Evolutionary conservation across 257 asterid species (phyloP), one percentile per base, ranked within the genome.

Genomic region (Penstemon eatonii): DNA sequence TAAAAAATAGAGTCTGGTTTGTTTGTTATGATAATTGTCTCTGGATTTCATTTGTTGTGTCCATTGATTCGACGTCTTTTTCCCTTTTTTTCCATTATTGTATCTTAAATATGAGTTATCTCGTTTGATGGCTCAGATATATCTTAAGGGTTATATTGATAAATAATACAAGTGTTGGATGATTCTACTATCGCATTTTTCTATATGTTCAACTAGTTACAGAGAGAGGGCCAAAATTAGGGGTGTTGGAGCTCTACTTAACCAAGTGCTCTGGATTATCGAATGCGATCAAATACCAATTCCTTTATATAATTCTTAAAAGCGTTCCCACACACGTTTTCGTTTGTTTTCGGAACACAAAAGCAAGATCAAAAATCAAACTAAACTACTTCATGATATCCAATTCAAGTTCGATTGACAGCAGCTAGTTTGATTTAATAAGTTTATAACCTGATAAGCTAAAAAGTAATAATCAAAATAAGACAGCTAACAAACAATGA

Each of bases 1-100:
- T 70, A 77, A 78, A 77, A 78, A 81, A 71, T 81, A 76, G 80
- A 68, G 9, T 52, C 44, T 61, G 47, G 25, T 3, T 18, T 5
- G 49, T 57, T 57, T 36, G 5, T 62, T 5, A 55, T 36, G 12
- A 59, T 57, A 43, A n/a, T 10, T 6, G 53, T 42, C 57, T 44
- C 61, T 33, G 6, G 56, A 47, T 61, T 65, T 45, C 60, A 54
- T 41, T 54, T 11, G 33, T 44, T 73, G 68, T 65, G 12, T 40
- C 8, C n/a, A 1, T 49, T 56, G 9, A 57, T 70, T 74, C 43
- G 39, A 58, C 46, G 13, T 47, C 37, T 53, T 52, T 0, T 25
- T 33, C 7, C 58, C 5, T 15, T 15, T 75, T 38, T 60, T 64
- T 61, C 40, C 53, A 19, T 63, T 62, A 18, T 55, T 39, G n/a